Evolutionary conservation across 495 filamentous ascomycete genomes (phyloP), one percentile per base, ranked within the genome.

Genomic region (Talaromyces trachyspermus): DNA sequence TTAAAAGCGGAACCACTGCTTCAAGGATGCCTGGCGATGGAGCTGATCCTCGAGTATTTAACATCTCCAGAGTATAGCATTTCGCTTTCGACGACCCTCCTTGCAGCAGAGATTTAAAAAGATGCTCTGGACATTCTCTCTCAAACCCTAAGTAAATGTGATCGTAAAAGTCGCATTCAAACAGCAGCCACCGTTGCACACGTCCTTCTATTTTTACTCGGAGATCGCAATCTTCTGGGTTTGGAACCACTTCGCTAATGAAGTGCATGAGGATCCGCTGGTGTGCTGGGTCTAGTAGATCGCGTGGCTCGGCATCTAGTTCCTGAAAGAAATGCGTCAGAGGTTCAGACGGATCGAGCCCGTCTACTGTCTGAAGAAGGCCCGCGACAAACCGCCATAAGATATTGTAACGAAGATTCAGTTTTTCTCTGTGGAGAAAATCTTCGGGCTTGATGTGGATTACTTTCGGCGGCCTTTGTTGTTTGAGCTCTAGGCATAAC

Each of bases 371-470:
- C 8, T 55, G 40, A 53, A 72, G 57, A 19, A 70, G 53, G 30
- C 69, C 69, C 20, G 65, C 49, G 35, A 66, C 66, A 56, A 73
- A 73, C 26, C 67, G 63, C 67, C 67, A 72, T 14, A 69, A 49
- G 24, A 70, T 53, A 56, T 67, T 60, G 55, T 66, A 71, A 39
- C 60, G 62, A 15, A 46, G 26, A 27, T 42, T 58, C 48, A 69
- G 70, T 59, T 72, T 72, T 35, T 67, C 29, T 36, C 52, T 32
- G 25, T 48, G 51, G 43, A 71, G 51, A 55, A 66, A 70, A 17
- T 49, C 41, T 29, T 26, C 39, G 37, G 51, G 38, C 39, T 38
- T 17, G 29, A 9, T 38, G 2, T 12, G 27, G 12, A 30, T 30
- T 33, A 11, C 15, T 7, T 20, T 33, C n/a, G n/a, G n/a, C 26